Evolutionary conservation across 2,329 filamentous ascomycete genomes (phyloP).

Genomic region (Sporothrix pseudoabietina): DNA sequence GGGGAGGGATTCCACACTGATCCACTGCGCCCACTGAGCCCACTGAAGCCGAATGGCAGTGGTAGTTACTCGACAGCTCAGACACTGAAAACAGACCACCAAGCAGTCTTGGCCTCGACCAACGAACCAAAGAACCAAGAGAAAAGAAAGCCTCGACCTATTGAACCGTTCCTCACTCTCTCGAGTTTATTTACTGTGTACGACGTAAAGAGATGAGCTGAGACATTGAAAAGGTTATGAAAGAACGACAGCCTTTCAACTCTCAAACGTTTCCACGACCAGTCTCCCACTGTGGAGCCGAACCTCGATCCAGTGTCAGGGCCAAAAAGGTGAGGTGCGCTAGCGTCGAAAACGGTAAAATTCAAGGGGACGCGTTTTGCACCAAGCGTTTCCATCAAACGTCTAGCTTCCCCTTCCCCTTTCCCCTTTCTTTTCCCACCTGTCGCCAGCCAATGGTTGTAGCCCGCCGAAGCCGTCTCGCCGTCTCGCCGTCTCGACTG

Average conservation of each 20-base stretch:
- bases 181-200: neutral
- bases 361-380: slow-evolving; percentile 28
- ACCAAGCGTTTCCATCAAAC: slow-evolving; percentile 1
- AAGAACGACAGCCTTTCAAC: neutral
- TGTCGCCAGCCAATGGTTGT: neutral
- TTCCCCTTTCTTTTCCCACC: neutral
- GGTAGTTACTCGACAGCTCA: neutral
- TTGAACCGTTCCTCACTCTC: too few relatives aligned
- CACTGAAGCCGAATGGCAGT: neutral
- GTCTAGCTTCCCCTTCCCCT: slow-evolving; percentile 6
- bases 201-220: neutral
- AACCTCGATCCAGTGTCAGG: neutral
- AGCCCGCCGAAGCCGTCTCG: neutral
- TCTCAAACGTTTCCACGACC: too few relatives aligned
- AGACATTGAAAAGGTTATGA: neutral
- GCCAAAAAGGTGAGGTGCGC: slow-evolving; percentile 6
- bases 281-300: neutral
- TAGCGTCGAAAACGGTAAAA: slow-evolving; percentile 15
- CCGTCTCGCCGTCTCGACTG: too few relatives aligned
- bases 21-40: neutral
- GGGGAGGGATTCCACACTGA: slow-evolving; percentile 7
- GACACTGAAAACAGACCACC: slow-evolving; percentile 9
- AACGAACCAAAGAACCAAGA: neutral
- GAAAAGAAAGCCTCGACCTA: too few relatives aligned
- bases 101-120: neutral